These are phyloP conservation scores for Colletotrichum phormii DNA, from an alignment of 2,329 filamentous ascomycete species.

Conservation along the genomic window DNA sequence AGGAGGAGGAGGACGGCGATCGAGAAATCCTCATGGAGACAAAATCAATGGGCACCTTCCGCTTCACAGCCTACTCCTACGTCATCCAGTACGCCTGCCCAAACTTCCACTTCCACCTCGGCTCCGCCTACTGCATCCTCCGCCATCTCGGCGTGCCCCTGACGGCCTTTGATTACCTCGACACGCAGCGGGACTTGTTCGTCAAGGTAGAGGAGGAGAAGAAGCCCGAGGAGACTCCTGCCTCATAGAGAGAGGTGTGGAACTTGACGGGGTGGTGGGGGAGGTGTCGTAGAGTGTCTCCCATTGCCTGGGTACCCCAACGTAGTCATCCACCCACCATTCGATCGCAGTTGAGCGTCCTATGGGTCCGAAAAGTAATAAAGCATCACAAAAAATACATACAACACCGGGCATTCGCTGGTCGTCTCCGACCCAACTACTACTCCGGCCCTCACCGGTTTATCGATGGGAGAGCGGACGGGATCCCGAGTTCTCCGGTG, in stretches of 20 bases:
- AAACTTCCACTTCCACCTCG: slow-evolving; percentile 71
- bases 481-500: too few relatives aligned
- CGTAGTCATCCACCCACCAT: too few relatives aligned
- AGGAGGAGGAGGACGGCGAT: slow-evolving; percentile 36
- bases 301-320: too few relatives aligned
- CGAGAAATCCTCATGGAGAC: slow-evolving; percentile 40
- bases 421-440: too few relatives aligned
- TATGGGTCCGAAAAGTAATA: too few relatives aligned
- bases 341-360: too few relatives aligned
- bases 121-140: slow-evolving; percentile 67
- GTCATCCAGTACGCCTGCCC: slow-evolving; percentile 59
- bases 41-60: slow-evolving; percentile 40
- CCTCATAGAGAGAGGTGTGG: background rate
- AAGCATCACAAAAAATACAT: too few relatives aligned
- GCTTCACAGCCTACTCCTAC: slow-evolving; percentile 53
- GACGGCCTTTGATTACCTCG: slow-evolving; percentile 66
- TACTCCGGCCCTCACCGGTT: too few relatives aligned
- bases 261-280: background rate
- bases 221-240: background rate
- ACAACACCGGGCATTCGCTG: too few relatives aligned
- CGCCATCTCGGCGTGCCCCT: slow-evolving; percentile 67
- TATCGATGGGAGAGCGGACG: too few relatives aligned
- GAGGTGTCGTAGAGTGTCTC: too few relatives aligned
- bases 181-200: slow-evolving; percentile 24
- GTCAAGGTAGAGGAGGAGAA: slow-evolving; percentile 20